These are phyloP conservation scores for Dujonia santamariae DNA, from an alignment of 1,139 yeast species.

Conservation along the genomic window DNA sequence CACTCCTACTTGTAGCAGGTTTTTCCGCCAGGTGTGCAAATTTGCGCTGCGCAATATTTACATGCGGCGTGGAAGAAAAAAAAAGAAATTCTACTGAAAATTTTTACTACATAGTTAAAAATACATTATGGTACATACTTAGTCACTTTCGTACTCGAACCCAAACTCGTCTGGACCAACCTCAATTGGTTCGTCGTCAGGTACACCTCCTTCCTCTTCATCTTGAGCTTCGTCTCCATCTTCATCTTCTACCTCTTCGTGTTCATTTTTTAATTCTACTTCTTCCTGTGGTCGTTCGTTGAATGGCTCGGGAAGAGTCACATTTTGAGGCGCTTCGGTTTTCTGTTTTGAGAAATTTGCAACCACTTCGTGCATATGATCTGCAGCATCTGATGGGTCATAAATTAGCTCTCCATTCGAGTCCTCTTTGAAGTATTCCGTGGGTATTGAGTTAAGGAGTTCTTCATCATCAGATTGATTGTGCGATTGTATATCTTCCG, in stretches of 20 bases:
- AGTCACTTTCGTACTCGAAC: conserved; percentile 14
- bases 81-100: too few species aligned
- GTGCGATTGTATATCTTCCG: too few species aligned
- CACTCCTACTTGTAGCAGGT: background rate
- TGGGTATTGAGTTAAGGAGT: conserved; percentile 12
- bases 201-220: background rate
- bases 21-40: background rate
- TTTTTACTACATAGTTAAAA: too few species aligned
- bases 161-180: conserved; percentile 12
- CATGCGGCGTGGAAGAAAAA: background rate
- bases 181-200: too few species aligned
- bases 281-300: background rate
- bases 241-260: background rate
- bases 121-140: too few species aligned
- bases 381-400: conserved; percentile 13
- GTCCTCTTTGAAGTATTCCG: conserved; percentile 13
- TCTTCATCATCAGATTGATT: too few species aligned
- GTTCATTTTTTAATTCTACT: background rate
- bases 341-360: conserved; percentile 2
- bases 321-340: conserved; percentile 4
- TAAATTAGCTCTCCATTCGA: conserved; percentile 21
- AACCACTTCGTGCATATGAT: background rate
- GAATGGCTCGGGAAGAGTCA: too few species aligned
- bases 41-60: background rate
- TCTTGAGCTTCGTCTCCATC: conserved; percentile 1